Evolutionary conservation across 78 protist species (phyloP).

Genomic region (Creolimax fragrantissima): DNA sequence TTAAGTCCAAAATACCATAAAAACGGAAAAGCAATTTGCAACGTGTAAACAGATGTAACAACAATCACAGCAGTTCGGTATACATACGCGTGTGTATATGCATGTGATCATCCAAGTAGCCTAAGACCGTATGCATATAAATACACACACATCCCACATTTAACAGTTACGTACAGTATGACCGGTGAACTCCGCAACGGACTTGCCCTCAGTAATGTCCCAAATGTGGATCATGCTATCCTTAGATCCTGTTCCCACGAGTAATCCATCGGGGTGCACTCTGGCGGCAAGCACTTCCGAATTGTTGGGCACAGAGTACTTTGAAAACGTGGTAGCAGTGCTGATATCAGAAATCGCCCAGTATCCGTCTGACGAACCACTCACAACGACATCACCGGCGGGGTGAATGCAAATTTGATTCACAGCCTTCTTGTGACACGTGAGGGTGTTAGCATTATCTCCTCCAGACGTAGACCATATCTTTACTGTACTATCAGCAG

Average conservation of each 20-base stretch:
- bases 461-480: neutral
- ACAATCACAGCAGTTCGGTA: neutral
- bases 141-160: neutral
- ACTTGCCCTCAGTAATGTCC: conserved; percentile 46
- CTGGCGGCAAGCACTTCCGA: neutral
- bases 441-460: neutral
- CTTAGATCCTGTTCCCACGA: conserved; percentile 63
- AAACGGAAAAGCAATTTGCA: no score
- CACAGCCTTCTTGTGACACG: neutral
- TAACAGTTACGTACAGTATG: neutral
- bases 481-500: conserved; percentile 20
- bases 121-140: neutral
- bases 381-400: conserved; percentile 16
- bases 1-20: no score
- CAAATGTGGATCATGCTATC: conserved; percentile 36
- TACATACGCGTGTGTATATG: neutral
- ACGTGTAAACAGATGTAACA: neutral
- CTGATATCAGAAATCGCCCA: conserved; percentile 66
- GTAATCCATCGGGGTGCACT: conserved; percentile 90
- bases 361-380: conserved; percentile 49
- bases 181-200: conserved; percentile 38
- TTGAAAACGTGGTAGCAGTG: neutral
- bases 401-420: neutral
- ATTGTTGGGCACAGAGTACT: neutral
- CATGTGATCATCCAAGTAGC: neutral